Conservation (phyloP, 148 eudicot species). For the Cornus kousa region DNA sequence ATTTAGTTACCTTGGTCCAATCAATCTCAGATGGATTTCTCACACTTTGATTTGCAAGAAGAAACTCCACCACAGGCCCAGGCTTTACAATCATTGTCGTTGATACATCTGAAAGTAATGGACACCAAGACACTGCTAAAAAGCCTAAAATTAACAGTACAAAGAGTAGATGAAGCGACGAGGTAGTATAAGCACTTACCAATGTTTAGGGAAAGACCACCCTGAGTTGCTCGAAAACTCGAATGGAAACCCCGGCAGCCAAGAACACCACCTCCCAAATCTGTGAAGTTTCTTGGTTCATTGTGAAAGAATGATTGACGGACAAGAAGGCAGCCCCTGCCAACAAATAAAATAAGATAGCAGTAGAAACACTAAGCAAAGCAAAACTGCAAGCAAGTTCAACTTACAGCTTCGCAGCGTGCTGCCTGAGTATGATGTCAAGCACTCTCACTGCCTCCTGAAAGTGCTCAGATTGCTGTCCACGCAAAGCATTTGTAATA, state of each 20-base stretch:
- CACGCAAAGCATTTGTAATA: conserved; percentile 46
- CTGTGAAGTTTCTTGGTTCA: conserved; percentile 38
- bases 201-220: conserved; percentile 53
- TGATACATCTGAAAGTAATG: conserved; percentile 32
- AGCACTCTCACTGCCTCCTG: conserved; percentile 57
- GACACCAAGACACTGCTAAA: background rate
- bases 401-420: conserved; percentile 61
- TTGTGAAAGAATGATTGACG: conserved; percentile 57
- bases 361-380: background rate
- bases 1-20: conserved; percentile 42
- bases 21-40: conserved; percentile 36
- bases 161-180: background rate
- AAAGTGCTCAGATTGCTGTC: conserved; percentile 47
- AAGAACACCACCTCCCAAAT: conserved; percentile 51
- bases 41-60: conserved; percentile 45
- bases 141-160: background rate
- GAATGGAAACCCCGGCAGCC: conserved; percentile 59
- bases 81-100: conserved; percentile 45
- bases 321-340: conserved; percentile 62
- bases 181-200: conserved; percentile 22
- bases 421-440: conserved; percentile 50
- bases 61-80: conserved; percentile 36
- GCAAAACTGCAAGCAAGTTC: background rate
- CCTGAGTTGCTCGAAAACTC: conserved; percentile 52
- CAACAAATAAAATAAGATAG: background rate